These are phyloP conservation scores for Arabis alpina DNA, from an alignment of 345 rosid genomes.

Conservation along the genomic window DNA sequence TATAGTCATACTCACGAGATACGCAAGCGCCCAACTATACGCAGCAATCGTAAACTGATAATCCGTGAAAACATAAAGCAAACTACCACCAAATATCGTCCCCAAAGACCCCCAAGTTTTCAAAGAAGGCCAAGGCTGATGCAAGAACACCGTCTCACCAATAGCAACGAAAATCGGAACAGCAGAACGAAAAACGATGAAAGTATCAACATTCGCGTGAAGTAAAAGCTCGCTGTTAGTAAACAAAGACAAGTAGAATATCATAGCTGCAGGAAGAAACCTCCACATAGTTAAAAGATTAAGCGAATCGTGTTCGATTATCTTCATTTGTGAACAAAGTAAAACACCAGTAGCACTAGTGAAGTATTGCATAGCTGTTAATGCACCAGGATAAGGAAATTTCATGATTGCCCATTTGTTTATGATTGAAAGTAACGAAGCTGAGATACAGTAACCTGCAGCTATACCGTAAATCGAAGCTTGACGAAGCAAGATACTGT, in stretches of 20 bases:
- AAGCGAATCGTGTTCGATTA: constrained; percentile 72
- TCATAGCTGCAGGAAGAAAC: constrained; percentile 91
- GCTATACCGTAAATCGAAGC: constrained; percentile 80
- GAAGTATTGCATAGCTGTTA: constrained; percentile 91
- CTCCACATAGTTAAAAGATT: constrained; percentile 86
- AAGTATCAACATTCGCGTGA: constrained; percentile 96
- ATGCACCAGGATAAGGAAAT: constrained; percentile 95
- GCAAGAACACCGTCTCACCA: constrained; percentile 84
- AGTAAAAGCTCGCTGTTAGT: constrained; percentile 97
- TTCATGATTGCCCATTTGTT: constrained; percentile 98
- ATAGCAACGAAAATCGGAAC: constrained; percentile 94
- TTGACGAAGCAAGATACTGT: constrained; percentile 52
- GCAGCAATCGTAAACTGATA: constrained; percentile 84
- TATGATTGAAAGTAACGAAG: constrained; percentile 93
- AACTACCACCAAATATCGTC: constrained; percentile 88
- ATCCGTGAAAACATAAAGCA: constrained; percentile 85
- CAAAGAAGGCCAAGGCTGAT: constrained; percentile 87
- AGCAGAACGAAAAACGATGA: constrained; percentile 88
- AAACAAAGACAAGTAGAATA: constrained; percentile 88
- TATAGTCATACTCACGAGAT: constrained; percentile 88
- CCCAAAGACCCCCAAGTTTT: constrained; percentile 82
- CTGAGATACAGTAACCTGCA: constrained; percentile 90
- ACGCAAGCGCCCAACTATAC: constrained; percentile 90
- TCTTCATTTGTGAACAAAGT: constrained; percentile 58
- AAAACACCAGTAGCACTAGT: constrained; percentile 88